Conservation (phyloP, 75 land plant species). For the Isoetes taiwanensis region DNA sequence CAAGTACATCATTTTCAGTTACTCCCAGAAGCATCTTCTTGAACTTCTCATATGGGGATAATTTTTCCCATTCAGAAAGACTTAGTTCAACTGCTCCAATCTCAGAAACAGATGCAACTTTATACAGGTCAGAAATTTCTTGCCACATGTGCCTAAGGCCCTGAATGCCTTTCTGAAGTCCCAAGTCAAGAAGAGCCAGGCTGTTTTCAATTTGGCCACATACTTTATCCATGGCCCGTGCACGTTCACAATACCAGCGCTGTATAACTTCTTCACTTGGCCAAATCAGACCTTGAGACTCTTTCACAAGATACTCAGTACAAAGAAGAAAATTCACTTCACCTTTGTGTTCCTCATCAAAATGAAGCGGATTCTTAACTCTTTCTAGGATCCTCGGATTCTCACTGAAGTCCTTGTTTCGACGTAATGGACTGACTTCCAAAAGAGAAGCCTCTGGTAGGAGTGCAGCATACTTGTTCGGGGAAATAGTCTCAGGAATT, state of each 20-base stretch:
- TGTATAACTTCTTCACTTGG: constrained; percentile 51
- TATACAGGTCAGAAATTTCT: constrained; percentile 51
- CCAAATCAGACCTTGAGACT: constrained; percentile 43
- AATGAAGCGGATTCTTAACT: constrained; percentile 16
- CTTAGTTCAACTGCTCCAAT: constrained; percentile 24
- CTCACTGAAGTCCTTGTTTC: constrained; percentile 83
- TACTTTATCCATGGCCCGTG: constrained; percentile 51
- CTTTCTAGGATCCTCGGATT: constrained; percentile 32
- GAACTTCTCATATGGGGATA: constrained; percentile 77
- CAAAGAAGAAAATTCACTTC: constrained; percentile 18
- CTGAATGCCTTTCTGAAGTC: constrained; percentile 46
- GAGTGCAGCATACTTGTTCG: constrained; percentile 66
- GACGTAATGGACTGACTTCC: constrained; percentile 16
- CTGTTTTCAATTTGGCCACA: constrained; percentile 89
- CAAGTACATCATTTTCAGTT: constrained; percentile 43
- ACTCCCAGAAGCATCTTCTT: constrained; percentile 54
- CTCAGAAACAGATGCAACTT: constrained; percentile 43
- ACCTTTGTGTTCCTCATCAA: constrained; percentile 8
- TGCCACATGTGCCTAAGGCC: constrained; percentile 49
- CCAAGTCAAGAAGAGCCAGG: constrained; percentile 63
- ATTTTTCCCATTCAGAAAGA: constrained; percentile 52
- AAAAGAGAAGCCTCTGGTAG: constrained; percentile 65
- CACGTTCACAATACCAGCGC: constrained; percentile 73
- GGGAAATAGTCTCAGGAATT: constrained; percentile 84
- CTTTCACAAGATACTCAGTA: constrained; percentile 62